Percentiles rank a stretch among this genome's conserved stretches.
phyloP scores from a whole-genome alignment of 2,329 filamentous ascomycete genomes.

The Claviceps sp. region DNA sequence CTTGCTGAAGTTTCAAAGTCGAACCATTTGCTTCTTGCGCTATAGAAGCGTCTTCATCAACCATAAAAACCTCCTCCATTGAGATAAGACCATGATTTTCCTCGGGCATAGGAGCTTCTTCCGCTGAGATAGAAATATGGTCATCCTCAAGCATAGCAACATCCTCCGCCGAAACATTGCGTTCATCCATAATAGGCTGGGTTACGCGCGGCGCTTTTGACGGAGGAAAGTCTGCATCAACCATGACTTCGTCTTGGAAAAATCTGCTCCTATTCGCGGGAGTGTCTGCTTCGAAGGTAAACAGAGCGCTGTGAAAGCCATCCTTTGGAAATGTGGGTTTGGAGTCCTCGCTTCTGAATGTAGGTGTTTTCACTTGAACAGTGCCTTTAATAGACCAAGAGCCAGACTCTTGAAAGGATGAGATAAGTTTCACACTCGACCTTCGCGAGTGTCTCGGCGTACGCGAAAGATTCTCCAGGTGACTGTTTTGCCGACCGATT shows the following conservation, averaged over 20 bases:
- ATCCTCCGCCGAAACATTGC: slow-evolving; percentile 26
- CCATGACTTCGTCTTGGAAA: slow-evolving; percentile 49
- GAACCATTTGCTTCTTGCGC: slow-evolving; percentile 46
- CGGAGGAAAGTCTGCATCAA: slow-evolving; percentile 13
- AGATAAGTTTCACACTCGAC: slow-evolving; percentile 42
- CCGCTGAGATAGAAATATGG: slow-evolving; percentile 20
- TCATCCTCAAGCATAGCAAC: slow-evolving; percentile 41
- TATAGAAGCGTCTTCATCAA: slow-evolving; percentile 42
- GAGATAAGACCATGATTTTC: slow-evolving; percentile 9
- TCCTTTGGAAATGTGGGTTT: background rate
- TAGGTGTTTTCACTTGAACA: slow-evolving; percentile 10
- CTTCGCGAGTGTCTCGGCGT: slow-evolving; percentile 13
- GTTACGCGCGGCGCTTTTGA: slow-evolving; percentile 7
- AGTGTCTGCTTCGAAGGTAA: slow-evolving; percentile 12
- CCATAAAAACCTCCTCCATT: slow-evolving; percentile 34
- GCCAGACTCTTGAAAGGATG: slow-evolving; percentile 46
- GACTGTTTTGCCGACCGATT: background rate
- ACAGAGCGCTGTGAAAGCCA: background rate
- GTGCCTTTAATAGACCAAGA: slow-evolving; percentile 50
- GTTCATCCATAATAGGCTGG: slow-evolving; percentile 9
- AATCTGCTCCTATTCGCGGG: slow-evolving; percentile 34
- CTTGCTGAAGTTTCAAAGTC: slow-evolving; percentile 36
- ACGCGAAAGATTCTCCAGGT: background rate
- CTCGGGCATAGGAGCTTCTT: slow-evolving; percentile 20
- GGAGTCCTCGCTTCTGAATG: background rate